phyloP scores from a whole-genome alignment of 2,329 filamentous ascomycete species.

The Alternaria arborescens region DNA sequence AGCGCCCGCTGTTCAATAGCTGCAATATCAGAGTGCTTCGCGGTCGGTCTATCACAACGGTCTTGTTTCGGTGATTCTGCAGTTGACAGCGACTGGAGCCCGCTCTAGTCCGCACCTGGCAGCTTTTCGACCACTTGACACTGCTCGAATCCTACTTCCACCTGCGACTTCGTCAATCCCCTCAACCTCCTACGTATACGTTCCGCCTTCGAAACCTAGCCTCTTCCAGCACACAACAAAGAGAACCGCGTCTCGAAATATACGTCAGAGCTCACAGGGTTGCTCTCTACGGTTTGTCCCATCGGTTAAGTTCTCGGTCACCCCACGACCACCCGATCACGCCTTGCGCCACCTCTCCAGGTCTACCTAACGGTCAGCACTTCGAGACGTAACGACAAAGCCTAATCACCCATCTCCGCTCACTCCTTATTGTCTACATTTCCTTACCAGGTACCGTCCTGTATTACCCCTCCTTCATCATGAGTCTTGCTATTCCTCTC shows the following conservation, averaged over 20 bases:
- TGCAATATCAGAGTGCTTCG: constrained; percentile 50
- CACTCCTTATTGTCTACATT: constrained; percentile 42
- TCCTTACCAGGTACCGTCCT: constrained; percentile 30
- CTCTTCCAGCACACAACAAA: constrained; percentile 23
- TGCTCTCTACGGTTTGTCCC: constrained; percentile 50
- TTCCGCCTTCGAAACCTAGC: constrained; percentile 23
- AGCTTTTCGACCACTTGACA: constrained; percentile 45
- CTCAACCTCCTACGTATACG: constrained; percentile 32
- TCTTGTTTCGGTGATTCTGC: constrained; percentile 55
- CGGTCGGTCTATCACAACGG: constrained; percentile 47
- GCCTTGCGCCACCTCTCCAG: constrained; percentile 43
- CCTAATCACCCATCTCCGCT: constrained; percentile 39
- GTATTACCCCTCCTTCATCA: constrained; percentile 43
- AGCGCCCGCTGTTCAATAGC: constrained; percentile 46
- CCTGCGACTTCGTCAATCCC: constrained; percentile 44
- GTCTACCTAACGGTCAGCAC: constrained; percentile 49
- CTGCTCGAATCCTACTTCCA: constrained; percentile 41
- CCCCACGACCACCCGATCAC: constrained; percentile 51
- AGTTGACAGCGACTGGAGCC: constrained; percentile 56
- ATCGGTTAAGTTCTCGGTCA: constrained; percentile 52
- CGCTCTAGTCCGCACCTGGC: constrained; percentile 44
- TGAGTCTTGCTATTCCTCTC: constrained; percentile 50
- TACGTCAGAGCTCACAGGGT: constrained; percentile 48
- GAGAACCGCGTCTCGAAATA: constrained; percentile 38
- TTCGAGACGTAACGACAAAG: constrained; percentile 47